These are phyloP conservation scores for Leccinum subgranulosum DNA, from an alignment of 768 basidiomycete genomes.

Conservation along the genomic window DNA sequence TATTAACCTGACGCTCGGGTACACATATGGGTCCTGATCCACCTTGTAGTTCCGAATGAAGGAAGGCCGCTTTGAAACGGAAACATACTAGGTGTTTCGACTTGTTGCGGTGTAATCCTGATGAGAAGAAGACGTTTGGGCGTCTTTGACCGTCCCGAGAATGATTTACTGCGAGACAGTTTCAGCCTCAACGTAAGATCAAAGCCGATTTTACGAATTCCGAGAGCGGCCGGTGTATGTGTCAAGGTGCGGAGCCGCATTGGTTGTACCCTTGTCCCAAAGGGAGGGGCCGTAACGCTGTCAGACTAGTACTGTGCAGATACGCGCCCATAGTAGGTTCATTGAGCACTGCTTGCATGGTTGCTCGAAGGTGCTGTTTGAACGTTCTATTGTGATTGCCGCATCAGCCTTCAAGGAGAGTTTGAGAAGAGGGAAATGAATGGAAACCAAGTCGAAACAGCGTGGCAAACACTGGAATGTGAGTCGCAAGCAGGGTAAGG, in stretches of 20 bases:
- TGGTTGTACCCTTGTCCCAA: background rate
- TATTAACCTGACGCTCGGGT: background rate
- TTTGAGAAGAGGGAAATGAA: background rate
- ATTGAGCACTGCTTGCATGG: background rate
- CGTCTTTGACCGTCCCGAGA: background rate
- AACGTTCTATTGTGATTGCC: background rate
- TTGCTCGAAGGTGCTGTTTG: background rate
- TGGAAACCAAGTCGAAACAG: background rate
- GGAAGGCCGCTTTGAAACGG: background rate
- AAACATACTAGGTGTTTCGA: background rate
- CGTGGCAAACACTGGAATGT: background rate
- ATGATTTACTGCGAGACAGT: background rate
- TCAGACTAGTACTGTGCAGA: background rate
- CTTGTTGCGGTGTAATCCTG: background rate
- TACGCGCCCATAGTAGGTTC: background rate
- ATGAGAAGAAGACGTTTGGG: background rate
- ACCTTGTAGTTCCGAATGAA: background rate
- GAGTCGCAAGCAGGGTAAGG: background rate
- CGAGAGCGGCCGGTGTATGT: background rate
- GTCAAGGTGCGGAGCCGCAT: background rate
- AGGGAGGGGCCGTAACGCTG: background rate
- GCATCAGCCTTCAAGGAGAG: background rate
- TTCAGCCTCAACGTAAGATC: background rate
- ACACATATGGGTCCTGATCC: background rate
- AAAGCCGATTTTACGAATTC: background rate